phyloP scores from a whole-genome alignment of 2,329 filamentous ascomycete species.

The Intubia oerlemansii region DNA sequence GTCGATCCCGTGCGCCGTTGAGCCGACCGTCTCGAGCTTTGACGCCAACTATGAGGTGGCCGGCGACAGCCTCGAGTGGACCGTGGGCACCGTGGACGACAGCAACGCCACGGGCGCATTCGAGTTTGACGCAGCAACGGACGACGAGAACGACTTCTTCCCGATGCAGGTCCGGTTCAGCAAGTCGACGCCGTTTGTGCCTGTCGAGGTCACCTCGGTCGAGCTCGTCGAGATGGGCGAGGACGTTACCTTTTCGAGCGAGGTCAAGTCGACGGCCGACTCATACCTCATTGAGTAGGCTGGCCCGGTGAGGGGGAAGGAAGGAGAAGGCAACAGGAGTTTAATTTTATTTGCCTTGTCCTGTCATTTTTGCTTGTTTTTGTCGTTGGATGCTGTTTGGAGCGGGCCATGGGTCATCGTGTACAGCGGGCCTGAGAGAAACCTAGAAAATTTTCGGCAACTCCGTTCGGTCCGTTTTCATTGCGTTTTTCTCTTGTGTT shows the following conservation, averaged over 20 bases:
- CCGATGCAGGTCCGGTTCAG: constrained; percentile 84
- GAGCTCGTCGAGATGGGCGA: constrained; percentile 54
- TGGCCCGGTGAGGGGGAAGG: too few relatives aligned
- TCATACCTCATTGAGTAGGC: constrained; percentile 55
- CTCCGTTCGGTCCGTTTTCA: too few relatives aligned
- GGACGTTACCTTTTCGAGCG: constrained; percentile 64
- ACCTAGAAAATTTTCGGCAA: too few relatives aligned
- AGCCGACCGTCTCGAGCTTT: constrained; percentile 79
- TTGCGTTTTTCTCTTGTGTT: too few relatives aligned
- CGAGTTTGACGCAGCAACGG: constrained; percentile 80
- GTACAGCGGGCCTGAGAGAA: background rate
- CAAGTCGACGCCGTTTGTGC: constrained; percentile 69
- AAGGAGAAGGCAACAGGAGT: constrained; percentile 1
- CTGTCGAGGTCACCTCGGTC: constrained; percentile 66
- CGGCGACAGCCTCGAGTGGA: constrained; percentile 86
- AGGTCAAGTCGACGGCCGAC: constrained; percentile 56
- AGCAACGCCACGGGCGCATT: constrained; percentile 72
- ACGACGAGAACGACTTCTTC: constrained; percentile 90
- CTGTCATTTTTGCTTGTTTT: background rate
- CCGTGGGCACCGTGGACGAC: constrained; percentile 66
- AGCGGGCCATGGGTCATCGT: too few relatives aligned
- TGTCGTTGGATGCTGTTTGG: background rate
- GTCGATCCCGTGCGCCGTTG: constrained; percentile 67
- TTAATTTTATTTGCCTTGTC: background rate
- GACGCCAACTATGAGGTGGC: constrained; percentile 88